phyloP scores from a whole-genome alignment of 257 asterid genomes.

The Rauvolfia tetraphylla region DNA sequence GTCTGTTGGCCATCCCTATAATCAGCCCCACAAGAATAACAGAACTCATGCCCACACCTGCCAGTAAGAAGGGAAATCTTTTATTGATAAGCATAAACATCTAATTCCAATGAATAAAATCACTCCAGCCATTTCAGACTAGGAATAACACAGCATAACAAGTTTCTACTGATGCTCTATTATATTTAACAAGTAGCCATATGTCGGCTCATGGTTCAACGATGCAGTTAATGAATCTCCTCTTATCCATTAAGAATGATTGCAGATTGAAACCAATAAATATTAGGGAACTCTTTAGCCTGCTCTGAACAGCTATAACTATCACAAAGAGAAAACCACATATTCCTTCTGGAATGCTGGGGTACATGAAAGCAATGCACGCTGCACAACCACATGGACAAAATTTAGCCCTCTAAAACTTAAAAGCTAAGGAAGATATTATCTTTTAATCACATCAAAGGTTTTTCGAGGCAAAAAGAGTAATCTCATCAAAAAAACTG shows the following conservation, averaged over 20 bases:
- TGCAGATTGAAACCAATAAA: neutral
- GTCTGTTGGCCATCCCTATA: slow-evolving; percentile 51
- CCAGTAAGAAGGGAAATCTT: neutral
- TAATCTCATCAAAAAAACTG: too few relatives aligned
- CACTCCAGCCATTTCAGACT: neutral
- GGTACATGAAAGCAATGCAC: neutral
- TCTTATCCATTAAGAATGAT: neutral
- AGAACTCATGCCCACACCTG: slow-evolving; percentile 90
- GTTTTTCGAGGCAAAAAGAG: too few relatives aligned
- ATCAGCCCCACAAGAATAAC: slow-evolving; percentile 74
- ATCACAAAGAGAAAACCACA: neutral
- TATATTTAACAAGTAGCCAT: neutral
- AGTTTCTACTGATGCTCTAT: neutral
- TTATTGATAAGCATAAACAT: neutral
- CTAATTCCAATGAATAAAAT: neutral
- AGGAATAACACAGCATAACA: neutral
- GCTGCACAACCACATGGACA: neutral
- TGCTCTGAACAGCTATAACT: neutral
- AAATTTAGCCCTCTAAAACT: neutral
- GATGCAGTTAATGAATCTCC: neutral
- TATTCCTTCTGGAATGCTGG: neutral
- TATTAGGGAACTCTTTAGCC: neutral
- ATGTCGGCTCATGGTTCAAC: too few relatives aligned
- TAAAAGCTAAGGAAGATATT: neutral
- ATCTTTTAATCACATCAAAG: neutral